A percentile compares a stretch with the other conserved stretches of the same genome.
These are phyloP conservation scores for Pseudogymnoascus sp. DNA, from an alignment of 2,329 filamentous ascomycete species.

Conservation along the genomic window DNA sequence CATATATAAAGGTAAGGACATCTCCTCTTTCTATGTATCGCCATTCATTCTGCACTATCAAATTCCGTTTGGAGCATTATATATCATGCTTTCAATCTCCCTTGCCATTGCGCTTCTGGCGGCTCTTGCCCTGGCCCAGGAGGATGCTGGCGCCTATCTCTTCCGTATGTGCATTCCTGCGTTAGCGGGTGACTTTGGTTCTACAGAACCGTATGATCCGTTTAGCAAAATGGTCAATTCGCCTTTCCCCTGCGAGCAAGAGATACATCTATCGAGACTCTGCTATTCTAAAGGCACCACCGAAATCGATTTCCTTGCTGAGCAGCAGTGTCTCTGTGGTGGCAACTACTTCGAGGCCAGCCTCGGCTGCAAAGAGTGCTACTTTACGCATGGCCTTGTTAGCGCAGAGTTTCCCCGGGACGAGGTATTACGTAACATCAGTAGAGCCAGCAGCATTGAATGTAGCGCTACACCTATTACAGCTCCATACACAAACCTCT, in stretches of 20 bases:
- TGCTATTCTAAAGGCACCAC: constrained; percentile 10
- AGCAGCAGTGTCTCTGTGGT: constrained; percentile 11
- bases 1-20: not conserved
- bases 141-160: not conserved
- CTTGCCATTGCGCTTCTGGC: not conserved
- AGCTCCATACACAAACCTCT: not conserved
- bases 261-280: not conserved
- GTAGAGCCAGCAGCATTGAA: not conserved
- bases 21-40: not conserved
- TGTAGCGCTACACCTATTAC: not conserved
- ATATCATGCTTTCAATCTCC: not conserved
- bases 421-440: not conserved
- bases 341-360: constrained; percentile 7
- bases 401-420: not conserved
- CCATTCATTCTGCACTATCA: not conserved
- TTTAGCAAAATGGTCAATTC: not conserved
- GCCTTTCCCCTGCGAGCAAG: not conserved
- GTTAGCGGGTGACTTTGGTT: too few species aligned
- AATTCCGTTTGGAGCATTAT: not conserved
- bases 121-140: not conserved
- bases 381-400: not conserved
- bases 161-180: not conserved
- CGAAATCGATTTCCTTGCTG: constrained; percentile 10
- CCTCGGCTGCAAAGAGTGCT: constrained; percentile 3
- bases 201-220: too few species aligned